Evolutionary conservation across 768 basidiomycete species (phyloP), one percentile per base, ranked within the genome.

Genomic region (Amanita polypyramis): DNA sequence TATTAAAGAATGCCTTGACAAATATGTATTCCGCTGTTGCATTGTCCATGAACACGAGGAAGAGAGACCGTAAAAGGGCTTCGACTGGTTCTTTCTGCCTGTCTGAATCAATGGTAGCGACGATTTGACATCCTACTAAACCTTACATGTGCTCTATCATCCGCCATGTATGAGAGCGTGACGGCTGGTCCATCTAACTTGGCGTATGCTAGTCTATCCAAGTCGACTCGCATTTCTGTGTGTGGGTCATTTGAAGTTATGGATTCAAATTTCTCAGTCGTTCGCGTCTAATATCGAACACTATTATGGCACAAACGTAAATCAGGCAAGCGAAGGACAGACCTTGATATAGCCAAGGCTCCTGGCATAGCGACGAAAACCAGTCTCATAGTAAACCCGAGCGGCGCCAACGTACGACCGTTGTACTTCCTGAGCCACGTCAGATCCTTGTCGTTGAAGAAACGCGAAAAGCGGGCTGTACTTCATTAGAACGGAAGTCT

Each of bases 21-120:
- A 98, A 98, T 1, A 81, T 72, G 64, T 93, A 95, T 65, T 98
- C 95, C 23, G 92, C 79, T 1, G 87, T 87, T 3, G 89, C 84
- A 59, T 99, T 98, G 67, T 97, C 93, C 76, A 95, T 82, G 51
- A 98, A 77, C 45, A 96, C 94, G 44, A 98, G 70, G 41, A 92
- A 67, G 20, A 91, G 67, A 0, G 94, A 95, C 20, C 95, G 81
- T 53, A 91, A 72, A 19, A 97, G 69, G 0, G 83, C 83, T 67
- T 98, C 96, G 1, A 84, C 62, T 0, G 85, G 78, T 55, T 86
- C 84, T 79, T 78, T 88, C 94, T 65, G 41, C 17, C 41, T 27
- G 54, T 27, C 37, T 14, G 55, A 48, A 43, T 60, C 49, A 54
- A 45, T 45, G 8, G 36, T 35, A 12, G 14, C 10, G 14, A 8